Base-by-base conservation (phyloP, 1,284 basidiomycete genomes). In the Naganishia sp. region DNA sequence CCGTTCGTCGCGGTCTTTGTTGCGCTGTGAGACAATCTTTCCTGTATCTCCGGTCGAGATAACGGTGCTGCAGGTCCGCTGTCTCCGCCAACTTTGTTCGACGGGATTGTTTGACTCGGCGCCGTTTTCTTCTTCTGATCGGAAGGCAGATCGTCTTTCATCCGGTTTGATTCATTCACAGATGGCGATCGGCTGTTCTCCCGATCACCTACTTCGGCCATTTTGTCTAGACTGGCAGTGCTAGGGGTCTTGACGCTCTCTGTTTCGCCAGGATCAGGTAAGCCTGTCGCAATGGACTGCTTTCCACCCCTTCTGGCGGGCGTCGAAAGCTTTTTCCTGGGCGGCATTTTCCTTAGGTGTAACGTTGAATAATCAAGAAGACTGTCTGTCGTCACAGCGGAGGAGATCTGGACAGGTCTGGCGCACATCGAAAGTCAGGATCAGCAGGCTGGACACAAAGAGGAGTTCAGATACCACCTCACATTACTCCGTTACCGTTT, bases 151-250 rank as follows among this genome's bases (percentile, higher is more conserved):
- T 21, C 18, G 18, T 41, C 52, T 11, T 54, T 32, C 35, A 2
- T 41, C n/a, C 21, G 35, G 21, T 18, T 35, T 54, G 4, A 7
- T 7, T 28, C 6, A 15, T 50, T 11, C 9, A 25, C 6, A 15
- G 52, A n/a, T 54, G n/a, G 32, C 52, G 52, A 39, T 11, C 5
- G 17, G 15, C 21, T 41, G n/a, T 21, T 28, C 35, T 41, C 35
- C 10, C 17, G 35, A 13, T 5, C 10, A 2, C 35, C 35, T 39
- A 39, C 32, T 17, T 35, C 15, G 10, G 28, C 52, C 39, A 35
- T 54, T 50, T 54, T 54, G n/a, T 31, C 32, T 17, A 18, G 52
- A 54, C 6, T 35, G 35, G 52, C 52, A 23, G 52, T 54, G n/a
- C 35, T 13, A 41, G 52, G 52, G 17, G 18, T 41, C n/a, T 39